Conservation (phyloP, 2,329 filamentous ascomycete genomes). For the Exophiala bonariae region DNA sequence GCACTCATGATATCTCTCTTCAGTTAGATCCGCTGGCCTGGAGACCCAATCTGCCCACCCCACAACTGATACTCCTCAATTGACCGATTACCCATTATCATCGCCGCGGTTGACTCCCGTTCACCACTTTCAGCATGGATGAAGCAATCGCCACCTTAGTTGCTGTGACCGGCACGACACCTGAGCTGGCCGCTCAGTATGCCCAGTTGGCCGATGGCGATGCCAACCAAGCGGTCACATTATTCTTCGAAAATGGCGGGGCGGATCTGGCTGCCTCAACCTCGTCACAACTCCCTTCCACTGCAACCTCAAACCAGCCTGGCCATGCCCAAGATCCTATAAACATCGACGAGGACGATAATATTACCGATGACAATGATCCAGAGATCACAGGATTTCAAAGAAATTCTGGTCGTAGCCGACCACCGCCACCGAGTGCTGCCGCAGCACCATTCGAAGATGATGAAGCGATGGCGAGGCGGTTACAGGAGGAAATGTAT, state of each 20-base stretch:
- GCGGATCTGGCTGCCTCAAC: constrained; percentile 54
- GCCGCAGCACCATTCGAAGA: constrained; percentile 61
- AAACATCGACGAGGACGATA: constrained; percentile 71
- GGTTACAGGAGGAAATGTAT: constrained; percentile 90
- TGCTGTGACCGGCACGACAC: constrained; percentile 73
- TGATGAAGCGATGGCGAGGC: constrained; percentile 90
- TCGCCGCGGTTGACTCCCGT: background rate
- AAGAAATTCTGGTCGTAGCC: constrained; percentile 30
- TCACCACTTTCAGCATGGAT: constrained; percentile 55
- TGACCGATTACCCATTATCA: no score
- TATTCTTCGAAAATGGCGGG: constrained; percentile 88
- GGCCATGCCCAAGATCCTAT: constrained; percentile 43
- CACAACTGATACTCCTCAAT: background rate
- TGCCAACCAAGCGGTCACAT: constrained; percentile 79
- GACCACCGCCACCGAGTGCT: constrained; percentile 35
- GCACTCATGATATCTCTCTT: background rate
- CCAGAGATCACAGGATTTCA: constrained; percentile 37
- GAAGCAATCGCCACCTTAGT: constrained; percentile 73
- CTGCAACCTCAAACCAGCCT: constrained; percentile 12
- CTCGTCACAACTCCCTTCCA: constrained; percentile 36
- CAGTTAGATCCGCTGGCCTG: background rate
- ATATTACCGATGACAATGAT: constrained; percentile 39
- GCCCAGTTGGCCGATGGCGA: constrained; percentile 82
- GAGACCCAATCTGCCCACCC: background rate
- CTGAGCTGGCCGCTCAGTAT: constrained; percentile 76